These are phyloP conservation scores for Camellia oleifera DNA, from an alignment of 179 eudicot species.

Conservation along the genomic window DNA sequence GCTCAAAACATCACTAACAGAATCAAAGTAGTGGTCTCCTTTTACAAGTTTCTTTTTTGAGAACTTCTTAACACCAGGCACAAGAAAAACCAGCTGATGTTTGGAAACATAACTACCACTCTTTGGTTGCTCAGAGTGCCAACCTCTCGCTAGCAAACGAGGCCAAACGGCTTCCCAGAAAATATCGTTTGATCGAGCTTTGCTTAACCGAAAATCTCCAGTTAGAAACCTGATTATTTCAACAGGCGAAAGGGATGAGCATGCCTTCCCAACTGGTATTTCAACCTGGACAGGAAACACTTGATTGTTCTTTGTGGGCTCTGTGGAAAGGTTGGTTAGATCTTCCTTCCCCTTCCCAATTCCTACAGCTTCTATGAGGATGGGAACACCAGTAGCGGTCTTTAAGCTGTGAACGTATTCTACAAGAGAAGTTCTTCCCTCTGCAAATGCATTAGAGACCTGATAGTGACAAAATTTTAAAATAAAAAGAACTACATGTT, in stretches of 20 bases:
- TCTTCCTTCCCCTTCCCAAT: slow-evolving; percentile 58
- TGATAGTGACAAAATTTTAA: slow-evolving; percentile 20
- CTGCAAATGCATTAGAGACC: slow-evolving; percentile 57
- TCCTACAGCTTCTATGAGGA: slow-evolving; percentile 49
- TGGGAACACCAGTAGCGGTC: slow-evolving; percentile 41
- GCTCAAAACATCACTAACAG: slow-evolving; percentile 48
- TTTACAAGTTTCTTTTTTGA: slow-evolving; percentile 52
- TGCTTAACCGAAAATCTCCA: slow-evolving; percentile 55
- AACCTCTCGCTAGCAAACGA: slow-evolving; percentile 57
- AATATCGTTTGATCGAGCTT: slow-evolving; percentile 60
- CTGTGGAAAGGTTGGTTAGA: slow-evolving; percentile 36
- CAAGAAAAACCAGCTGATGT: slow-evolving; percentile 47
- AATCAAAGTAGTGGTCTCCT: slow-evolving; percentile 57
- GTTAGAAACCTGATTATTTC: slow-evolving; percentile 53
- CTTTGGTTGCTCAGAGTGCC: slow-evolving; percentile 70
- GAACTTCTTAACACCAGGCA: slow-evolving; percentile 59
- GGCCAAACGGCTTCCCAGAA: slow-evolving; percentile 86
- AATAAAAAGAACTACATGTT: not conserved
- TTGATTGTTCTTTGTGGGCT: slow-evolving; percentile 33
- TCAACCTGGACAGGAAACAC: slow-evolving; percentile 29
- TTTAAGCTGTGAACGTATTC: slow-evolving; percentile 54
- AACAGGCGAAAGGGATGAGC: slow-evolving; percentile 39
- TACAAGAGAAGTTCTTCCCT: slow-evolving; percentile 45
- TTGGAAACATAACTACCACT: slow-evolving; percentile 34
- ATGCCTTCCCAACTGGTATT: slow-evolving; percentile 55